Percentiles rank a stretch among this genome's conserved stretches.
Evolutionary conservation across 805 yeast species (phyloP).

Genomic region (Cephaloascus albidus): DNA sequence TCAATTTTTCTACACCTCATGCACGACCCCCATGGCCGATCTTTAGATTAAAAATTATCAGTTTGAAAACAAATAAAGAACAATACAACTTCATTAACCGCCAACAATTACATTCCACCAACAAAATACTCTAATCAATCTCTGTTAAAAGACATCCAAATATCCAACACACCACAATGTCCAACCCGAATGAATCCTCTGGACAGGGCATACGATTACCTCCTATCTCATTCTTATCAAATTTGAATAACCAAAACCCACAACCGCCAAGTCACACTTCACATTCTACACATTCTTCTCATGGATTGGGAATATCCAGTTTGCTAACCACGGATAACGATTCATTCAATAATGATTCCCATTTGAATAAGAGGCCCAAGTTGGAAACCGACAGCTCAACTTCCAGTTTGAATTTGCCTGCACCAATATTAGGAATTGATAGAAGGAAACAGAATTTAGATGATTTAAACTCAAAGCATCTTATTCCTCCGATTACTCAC

Average conservation of each 20-base stretch:
- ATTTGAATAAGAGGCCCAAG: conserved; percentile 1
- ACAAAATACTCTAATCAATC: too few relatives aligned
- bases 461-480: conserved; percentile 13
- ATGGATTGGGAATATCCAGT: background rate
- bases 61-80: too few relatives aligned
- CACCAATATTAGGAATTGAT: conserved; percentile 9
- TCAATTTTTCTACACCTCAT: too few relatives aligned
- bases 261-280: conserved; percentile 3
- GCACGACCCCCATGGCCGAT: too few relatives aligned
- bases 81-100: too few relatives aligned
- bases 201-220: conserved; percentile 25
- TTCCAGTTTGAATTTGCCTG: conserved; percentile 5
- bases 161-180: too few relatives aligned
- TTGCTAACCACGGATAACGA: background rate
- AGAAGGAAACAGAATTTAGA: conserved; percentile 7
- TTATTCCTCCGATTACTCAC: conserved; percentile 3
- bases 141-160: too few relatives aligned
- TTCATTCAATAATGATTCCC: background rate
- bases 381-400: conserved; percentile 1
- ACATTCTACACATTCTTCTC: conserved; percentile 1
- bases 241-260: background rate
- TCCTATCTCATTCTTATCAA: conserved; percentile 22
- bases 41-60: too few relatives aligned
- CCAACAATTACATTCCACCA: too few relatives aligned
- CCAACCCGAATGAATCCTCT: background rate